Conservation (phyloP, 305 asterid species). For the Fraxinus latifolia region DNA sequence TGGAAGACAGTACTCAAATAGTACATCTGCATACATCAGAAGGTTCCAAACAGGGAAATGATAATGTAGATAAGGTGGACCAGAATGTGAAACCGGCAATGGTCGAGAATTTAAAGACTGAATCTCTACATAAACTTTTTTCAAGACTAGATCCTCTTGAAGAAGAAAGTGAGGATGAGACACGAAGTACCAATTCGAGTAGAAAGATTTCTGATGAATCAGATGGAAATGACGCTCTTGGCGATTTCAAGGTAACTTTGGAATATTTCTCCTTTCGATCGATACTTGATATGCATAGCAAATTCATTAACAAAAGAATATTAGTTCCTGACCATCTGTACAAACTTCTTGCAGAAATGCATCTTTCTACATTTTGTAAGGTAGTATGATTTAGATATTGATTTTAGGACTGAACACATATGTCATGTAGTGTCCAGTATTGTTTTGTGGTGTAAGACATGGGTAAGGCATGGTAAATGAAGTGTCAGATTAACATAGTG, state of each 20-base stretch:
- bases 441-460: neutral
- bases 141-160: conserved; percentile 53
- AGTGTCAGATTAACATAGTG: neutral
- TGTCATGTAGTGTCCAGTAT: neutral
- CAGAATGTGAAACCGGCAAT: conserved; percentile 41
- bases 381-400: conserved; percentile 1
- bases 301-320: neutral
- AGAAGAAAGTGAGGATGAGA: conserved; percentile 74
- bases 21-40: conserved; percentile 38
- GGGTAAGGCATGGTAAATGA: neutral
- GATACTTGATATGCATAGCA: conserved; percentile 4
- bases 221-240: conserved; percentile 37
- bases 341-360: neutral
- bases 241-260: conserved; percentile 40
- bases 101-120: conserved; percentile 46
- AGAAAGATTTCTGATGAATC: conserved; percentile 40
- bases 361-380: conserved; percentile 2
- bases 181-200: conserved; percentile 52
- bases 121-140: conserved; percentile 33
- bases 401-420: neutral
- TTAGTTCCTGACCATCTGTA: neutral
- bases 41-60: conserved; percentile 35
- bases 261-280: conserved; percentile 12
- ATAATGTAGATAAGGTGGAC: conserved; percentile 34
- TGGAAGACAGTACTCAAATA: conserved; percentile 46